phyloP scores from a whole-genome alignment of 176 grass and related monocot genomes.

The Oropetium thomaeum region DNA sequence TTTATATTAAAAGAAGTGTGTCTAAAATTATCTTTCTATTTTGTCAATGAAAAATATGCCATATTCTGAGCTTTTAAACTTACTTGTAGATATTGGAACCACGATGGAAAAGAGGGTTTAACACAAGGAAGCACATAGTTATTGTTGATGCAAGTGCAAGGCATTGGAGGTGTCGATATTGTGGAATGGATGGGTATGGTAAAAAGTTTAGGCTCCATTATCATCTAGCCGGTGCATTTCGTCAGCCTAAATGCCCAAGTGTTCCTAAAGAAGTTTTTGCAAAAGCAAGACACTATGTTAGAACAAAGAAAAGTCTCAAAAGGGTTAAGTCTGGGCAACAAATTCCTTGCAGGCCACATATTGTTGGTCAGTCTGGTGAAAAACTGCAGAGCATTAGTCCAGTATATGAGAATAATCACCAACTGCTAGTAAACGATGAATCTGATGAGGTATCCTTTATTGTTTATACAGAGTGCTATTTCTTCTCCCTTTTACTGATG shows the following conservation, averaged over 20 bases:
- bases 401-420: slow-evolving; percentile 6
- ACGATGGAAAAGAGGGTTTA: slow-evolving; percentile 29
- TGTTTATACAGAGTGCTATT: not conserved
- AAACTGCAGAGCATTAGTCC: slow-evolving; percentile 3
- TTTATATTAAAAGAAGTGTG: not conserved
- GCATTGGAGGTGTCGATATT: slow-evolving; percentile 51
- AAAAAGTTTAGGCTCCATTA: slow-evolving; percentile 36
- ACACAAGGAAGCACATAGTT: slow-evolving; percentile 43
- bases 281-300: slow-evolving; percentile 34
- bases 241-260: slow-evolving; percentile 38
- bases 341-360: not conserved
- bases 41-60: not conserved
- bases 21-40: not conserved
- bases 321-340: slow-evolving; percentile 16
- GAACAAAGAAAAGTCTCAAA: slow-evolving; percentile 26
- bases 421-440: slow-evolving; percentile 21
- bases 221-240: slow-evolving; percentile 44
- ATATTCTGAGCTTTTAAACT: slow-evolving; percentile 17
- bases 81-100: slow-evolving; percentile 32
- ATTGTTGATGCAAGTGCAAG: slow-evolving; percentile 35
- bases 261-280: slow-evolving; percentile 35
- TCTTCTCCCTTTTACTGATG: not conserved
- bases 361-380: slow-evolving; percentile 23
- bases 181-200: slow-evolving; percentile 44
- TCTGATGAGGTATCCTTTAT: slow-evolving; percentile 33